Evolutionary conservation across 805 yeast genomes (phyloP).

Genomic region (Metschnikowia continentalis): DNA sequence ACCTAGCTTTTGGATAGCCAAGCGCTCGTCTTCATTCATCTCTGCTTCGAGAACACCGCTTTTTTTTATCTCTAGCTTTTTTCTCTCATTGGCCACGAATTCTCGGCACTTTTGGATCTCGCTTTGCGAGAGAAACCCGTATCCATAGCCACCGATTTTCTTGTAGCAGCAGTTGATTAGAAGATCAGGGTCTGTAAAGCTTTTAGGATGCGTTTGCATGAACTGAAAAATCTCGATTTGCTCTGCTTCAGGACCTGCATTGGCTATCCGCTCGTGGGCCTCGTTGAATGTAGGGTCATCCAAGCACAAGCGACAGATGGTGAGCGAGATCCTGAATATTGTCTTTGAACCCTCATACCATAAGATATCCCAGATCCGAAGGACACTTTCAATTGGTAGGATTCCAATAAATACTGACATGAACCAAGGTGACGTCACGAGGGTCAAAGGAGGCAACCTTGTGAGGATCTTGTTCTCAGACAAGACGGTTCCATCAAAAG

Average conservation of each 20-base stretch:
- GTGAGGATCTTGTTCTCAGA: slow-evolving; percentile 53
- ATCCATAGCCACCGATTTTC: slow-evolving; percentile 57
- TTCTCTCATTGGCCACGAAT: slow-evolving; percentile 67
- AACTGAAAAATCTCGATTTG: slow-evolving; percentile 66
- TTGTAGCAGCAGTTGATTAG: slow-evolving; percentile 74
- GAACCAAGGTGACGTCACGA: slow-evolving; percentile 96
- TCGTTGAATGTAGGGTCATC: slow-evolving; percentile 56
- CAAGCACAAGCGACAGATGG: slow-evolving; percentile 65
- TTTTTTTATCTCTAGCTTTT: slow-evolving; percentile 29
- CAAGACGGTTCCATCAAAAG: slow-evolving; percentile 36
- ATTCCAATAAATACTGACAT: slow-evolving; percentile 95
- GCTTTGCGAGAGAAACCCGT: slow-evolving; percentile 73
- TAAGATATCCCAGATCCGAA: slow-evolving; percentile 91
- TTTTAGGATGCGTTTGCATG: slow-evolving; percentile 78
- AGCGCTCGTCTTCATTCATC: slow-evolving; percentile 38
- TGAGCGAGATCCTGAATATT: slow-evolving; percentile 74
- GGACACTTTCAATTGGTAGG: slow-evolving; percentile 80
- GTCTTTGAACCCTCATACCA: slow-evolving; percentile 91
- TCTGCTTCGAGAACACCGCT: slow-evolving; percentile 27
- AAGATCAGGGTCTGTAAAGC: slow-evolving; percentile 60
- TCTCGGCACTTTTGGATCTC: slow-evolving; percentile 75
- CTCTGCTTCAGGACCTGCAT: slow-evolving; percentile 30
- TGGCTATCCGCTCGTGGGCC: slow-evolving; percentile 12
- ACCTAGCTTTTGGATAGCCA: slow-evolving; percentile 23
- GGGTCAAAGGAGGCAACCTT: slow-evolving; percentile 82